Conservation (phyloP, 108 stramenopile species). For the Nitzschia inconspicua region DNA sequence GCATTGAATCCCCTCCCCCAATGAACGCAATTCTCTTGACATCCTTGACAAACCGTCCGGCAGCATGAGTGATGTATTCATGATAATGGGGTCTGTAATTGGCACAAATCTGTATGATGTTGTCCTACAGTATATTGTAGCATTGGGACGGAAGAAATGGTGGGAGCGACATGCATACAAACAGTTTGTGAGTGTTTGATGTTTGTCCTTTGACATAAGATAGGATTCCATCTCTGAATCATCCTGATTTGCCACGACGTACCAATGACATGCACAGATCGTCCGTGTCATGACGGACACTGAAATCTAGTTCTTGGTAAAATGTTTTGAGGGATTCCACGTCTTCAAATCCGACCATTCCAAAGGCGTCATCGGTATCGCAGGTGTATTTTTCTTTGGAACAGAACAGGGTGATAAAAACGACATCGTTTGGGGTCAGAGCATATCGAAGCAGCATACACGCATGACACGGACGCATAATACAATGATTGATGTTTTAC, state of each 20-base stretch:
- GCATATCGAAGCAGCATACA: no score
- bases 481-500: no score
- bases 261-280: conserved; percentile 23
- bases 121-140: conserved; percentile 29
- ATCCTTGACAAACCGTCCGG: conserved; percentile 51
- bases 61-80: conserved; percentile 56
- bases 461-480: no score
- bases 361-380: no score
- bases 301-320: conserved; percentile 25
- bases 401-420: not conserved
- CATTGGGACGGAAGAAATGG: no score
- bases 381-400: not conserved
- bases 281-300: not conserved
- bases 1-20: conserved; percentile 73
- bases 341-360: not conserved
- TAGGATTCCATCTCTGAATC: no score
- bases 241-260: no score
- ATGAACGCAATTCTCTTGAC: conserved; percentile 58
- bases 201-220: no score
- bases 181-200: no score
- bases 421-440: no score
- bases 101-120: conserved; percentile 58
- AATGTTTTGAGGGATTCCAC: conserved; percentile 2
- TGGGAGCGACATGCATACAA: no score
- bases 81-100: conserved; percentile 74